Percentiles rank a stretch among this genome's conserved stretches.
These are phyloP conservation scores for Perkinsus marinus DNA, from an alignment of 169 alveolate species.

Conservation along the genomic window DNA sequence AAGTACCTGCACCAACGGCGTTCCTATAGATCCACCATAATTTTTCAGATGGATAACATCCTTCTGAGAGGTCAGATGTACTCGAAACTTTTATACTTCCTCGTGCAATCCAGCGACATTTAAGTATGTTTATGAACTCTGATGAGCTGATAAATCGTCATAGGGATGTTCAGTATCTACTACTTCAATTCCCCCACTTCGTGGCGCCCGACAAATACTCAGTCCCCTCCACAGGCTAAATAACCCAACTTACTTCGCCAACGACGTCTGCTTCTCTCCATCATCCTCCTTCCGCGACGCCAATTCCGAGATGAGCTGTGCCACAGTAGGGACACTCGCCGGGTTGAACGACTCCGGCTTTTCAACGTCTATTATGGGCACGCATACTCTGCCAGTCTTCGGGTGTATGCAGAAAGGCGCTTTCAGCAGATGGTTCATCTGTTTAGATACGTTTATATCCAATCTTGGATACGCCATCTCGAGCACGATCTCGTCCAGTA, in stretches of 20 bases:
- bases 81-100: too few relatives aligned
- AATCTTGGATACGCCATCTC: slow-evolving; percentile 55
- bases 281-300: background rate
- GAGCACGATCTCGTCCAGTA: slow-evolving; percentile 43
- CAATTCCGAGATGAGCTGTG: background rate
- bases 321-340: background rate
- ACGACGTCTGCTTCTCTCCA: background rate
- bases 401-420: slow-evolving; percentile 78
- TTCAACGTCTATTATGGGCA: background rate
- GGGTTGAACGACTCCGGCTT: background rate
- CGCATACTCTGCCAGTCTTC: slow-evolving; percentile 53
- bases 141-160: too few relatives aligned
- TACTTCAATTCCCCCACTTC: too few relatives aligned
- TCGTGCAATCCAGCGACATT: too few relatives aligned
- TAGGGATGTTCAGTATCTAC: too few relatives aligned
- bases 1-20: background rate
- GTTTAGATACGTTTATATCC: slow-evolving; percentile 58
- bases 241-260: background rate
- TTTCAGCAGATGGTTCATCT: slow-evolving; percentile 68
- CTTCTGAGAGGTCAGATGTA: too few relatives aligned
- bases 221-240: too few relatives aligned
- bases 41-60: too few relatives aligned
- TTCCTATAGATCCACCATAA: too few relatives aligned
- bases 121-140: too few relatives aligned
- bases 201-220: too few relatives aligned